phyloP scores from a whole-genome alignment of 495 filamentous ascomycete species.

The Evansstolkia leycettana region DNA sequence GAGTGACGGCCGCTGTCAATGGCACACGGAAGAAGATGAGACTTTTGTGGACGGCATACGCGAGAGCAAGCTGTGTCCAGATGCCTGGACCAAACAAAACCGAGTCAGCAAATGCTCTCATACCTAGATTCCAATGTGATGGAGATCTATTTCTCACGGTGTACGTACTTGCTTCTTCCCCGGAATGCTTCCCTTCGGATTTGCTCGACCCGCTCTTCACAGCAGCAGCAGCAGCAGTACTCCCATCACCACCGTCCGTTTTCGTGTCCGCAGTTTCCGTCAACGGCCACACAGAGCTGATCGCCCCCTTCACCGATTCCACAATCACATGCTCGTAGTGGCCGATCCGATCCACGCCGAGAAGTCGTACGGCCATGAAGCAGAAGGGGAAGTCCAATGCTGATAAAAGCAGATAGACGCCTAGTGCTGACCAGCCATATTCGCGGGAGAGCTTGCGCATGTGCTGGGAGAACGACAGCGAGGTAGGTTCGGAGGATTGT shows the following conservation, averaged over 20 bases:
- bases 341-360: slow-evolving; percentile 80
- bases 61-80: slow-evolving; percentile 84
- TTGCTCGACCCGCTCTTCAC: slow-evolving; percentile 23
- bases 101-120: too few species aligned
- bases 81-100: slow-evolving; percentile 39
- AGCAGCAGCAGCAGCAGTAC: slow-evolving; percentile 11
- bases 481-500: slow-evolving; percentile 4
- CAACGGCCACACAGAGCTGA: slow-evolving; percentile 17
- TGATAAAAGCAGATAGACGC: slow-evolving; percentile 73
- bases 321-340: slow-evolving; percentile 39
- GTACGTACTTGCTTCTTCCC: slow-evolving; percentile 42
- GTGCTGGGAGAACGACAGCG: slow-evolving; percentile 48
- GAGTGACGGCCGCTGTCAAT: slow-evolving; percentile 75
- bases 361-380: slow-evolving; percentile 68
- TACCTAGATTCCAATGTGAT: too few species aligned
- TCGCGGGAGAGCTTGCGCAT: slow-evolving; percentile 77
- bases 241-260: slow-evolving; percentile 6
- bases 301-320: slow-evolving; percentile 19
- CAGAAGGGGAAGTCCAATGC: slow-evolving; percentile 92
- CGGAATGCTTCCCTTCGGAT: too few species aligned
- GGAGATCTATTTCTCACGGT: neutral
- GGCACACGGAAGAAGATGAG: slow-evolving; percentile 94
- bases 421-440: slow-evolving; percentile 90
- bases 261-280: slow-evolving; percentile 2
- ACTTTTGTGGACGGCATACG: slow-evolving; percentile 95